Conservation (phyloP, 2,329 filamentous ascomycete species). For the Sarocladium oryzae region DNA sequence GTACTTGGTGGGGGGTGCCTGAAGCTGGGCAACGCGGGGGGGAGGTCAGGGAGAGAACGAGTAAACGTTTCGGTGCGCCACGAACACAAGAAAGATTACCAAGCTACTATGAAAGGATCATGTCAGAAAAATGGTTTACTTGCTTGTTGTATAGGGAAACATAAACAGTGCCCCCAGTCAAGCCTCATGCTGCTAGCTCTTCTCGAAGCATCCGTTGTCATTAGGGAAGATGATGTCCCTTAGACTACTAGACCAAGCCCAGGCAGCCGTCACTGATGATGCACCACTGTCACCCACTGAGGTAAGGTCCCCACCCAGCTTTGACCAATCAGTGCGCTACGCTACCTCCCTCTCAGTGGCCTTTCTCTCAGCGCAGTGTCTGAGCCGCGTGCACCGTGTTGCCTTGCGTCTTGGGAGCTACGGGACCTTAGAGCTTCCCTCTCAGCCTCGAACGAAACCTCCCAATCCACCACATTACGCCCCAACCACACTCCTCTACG, state of each 20-base stretch:
- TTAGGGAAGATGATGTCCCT: no score
- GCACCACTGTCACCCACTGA: not conserved
- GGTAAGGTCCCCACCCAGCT: constrained; percentile 6
- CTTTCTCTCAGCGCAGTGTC: not conserved
- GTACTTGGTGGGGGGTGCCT: constrained; percentile 2
- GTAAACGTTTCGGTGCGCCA: no score
- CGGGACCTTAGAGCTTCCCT: constrained; percentile 12
- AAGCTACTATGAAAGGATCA: no score
- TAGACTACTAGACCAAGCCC: no score
- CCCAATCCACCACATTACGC: constrained; percentile 13
- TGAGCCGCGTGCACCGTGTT: constrained; percentile 24
- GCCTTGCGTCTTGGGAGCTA: constrained; percentile 25
- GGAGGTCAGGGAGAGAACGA: constrained; percentile 6
- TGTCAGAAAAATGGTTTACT: no score
- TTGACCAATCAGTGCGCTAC: not conserved
- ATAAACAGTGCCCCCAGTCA: no score
- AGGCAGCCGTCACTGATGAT: constrained; percentile 9
- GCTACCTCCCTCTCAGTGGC: not conserved
- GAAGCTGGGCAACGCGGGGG: constrained; percentile 10
- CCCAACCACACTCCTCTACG: constrained; percentile 10
- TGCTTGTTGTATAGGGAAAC: no score
- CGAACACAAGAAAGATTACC: no score
- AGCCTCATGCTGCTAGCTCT: not conserved
- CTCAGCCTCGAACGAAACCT: constrained; percentile 19
- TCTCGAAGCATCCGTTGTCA: constrained; percentile 8